These are phyloP conservation scores for Boletus pseudo-olivaceus DNA, from an alignment of 768 basidiomycete species.

Conservation along the genomic window DNA sequence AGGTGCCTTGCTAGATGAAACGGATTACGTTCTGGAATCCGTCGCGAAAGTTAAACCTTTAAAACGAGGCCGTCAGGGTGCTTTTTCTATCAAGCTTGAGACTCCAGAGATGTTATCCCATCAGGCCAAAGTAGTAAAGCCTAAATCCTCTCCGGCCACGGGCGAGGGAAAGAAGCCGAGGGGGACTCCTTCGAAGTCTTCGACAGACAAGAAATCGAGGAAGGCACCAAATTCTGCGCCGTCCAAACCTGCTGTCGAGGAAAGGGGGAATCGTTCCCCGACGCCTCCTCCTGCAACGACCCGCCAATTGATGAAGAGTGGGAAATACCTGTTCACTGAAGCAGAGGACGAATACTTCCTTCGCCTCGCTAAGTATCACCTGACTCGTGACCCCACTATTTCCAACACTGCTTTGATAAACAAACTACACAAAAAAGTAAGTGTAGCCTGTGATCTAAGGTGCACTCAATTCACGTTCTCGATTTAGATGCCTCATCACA, in stretches of 20 bases:
- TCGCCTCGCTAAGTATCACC: constrained; percentile 42
- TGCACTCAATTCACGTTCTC: not conserved
- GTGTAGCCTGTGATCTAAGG: not conserved
- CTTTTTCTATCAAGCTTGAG: constrained; percentile 13
- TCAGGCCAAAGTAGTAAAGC: constrained; percentile 2
- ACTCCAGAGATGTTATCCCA: constrained; percentile 1
- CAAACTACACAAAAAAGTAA: constrained; percentile 46
- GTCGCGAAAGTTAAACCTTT: constrained; percentile 19
- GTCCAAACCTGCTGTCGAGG: not conserved
- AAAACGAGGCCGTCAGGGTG: constrained; percentile 23
- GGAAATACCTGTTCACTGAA: constrained; percentile 45
- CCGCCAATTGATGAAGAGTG: constrained; percentile 25
- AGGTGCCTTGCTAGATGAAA: constrained; percentile 41
- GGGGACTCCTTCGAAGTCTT: constrained; percentile 8
- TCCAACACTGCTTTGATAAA: constrained; percentile 36
- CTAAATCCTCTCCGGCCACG: constrained; percentile 3
- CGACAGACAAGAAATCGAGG: constrained; percentile 5
- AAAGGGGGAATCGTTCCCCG: constrained; percentile 34
- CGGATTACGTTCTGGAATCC: constrained; percentile 42
- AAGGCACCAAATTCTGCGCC: not conserved
- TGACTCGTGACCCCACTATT: constrained; percentile 47
- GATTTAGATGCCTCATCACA: constrained; percentile 61
- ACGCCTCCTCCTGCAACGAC: constrained; percentile 42
- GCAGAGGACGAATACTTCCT: constrained; percentile 49
- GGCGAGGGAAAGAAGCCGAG: not conserved